phyloP scores from a whole-genome alignment of 2,329 filamentous ascomycete genomes.

The Aureobasidium sp. region DNA sequence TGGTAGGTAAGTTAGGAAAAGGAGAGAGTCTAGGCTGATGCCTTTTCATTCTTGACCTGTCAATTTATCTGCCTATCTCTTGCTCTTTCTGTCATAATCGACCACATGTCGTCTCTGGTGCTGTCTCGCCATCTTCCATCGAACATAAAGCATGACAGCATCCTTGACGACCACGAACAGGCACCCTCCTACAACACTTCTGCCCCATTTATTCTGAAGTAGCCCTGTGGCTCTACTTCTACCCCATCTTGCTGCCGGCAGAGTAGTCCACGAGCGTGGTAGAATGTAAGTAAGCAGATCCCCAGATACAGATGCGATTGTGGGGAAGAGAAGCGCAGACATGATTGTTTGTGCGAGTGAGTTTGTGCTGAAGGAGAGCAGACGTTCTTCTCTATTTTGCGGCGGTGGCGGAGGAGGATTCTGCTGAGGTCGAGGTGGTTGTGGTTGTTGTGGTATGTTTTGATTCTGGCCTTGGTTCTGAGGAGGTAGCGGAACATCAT shows the following conservation, averaged over 20 bases:
- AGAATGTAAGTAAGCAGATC: slow-evolving; percentile 62
- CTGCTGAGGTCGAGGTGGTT: slow-evolving; percentile 1
- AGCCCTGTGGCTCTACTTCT: slow-evolving; percentile 50
- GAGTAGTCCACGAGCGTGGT: slow-evolving; percentile 59
- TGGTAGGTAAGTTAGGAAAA: too few relatives aligned
- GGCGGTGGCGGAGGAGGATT: slow-evolving; percentile 18
- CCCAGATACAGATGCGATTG: slow-evolving; percentile 71
- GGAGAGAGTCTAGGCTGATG: too few relatives aligned
- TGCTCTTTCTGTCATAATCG: slow-evolving; percentile 29
- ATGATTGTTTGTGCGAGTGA: slow-evolving; percentile 54
- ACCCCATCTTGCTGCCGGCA: slow-evolving; percentile 26
- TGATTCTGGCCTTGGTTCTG: slow-evolving; percentile 7
- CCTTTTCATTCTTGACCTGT: neutral
- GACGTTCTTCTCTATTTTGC: slow-evolving; percentile 29
- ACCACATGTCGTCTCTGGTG: slow-evolving; percentile 40
- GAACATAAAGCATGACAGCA: slow-evolving; percentile 52
- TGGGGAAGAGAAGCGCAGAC: slow-evolving; percentile 71
- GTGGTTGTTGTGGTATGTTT: slow-evolving; percentile 14
- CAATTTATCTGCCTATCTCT: neutral
- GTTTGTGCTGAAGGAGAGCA: slow-evolving; percentile 46
- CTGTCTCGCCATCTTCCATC: slow-evolving; percentile 44
- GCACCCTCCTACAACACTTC: slow-evolving; percentile 82
- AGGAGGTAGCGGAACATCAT: slow-evolving; percentile 7
- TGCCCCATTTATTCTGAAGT: slow-evolving; percentile 77
- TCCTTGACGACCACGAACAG: slow-evolving; percentile 80